phyloP scores from a whole-genome alignment of 352 stramenopile species.

The Phytophthora brassicae region DNA sequence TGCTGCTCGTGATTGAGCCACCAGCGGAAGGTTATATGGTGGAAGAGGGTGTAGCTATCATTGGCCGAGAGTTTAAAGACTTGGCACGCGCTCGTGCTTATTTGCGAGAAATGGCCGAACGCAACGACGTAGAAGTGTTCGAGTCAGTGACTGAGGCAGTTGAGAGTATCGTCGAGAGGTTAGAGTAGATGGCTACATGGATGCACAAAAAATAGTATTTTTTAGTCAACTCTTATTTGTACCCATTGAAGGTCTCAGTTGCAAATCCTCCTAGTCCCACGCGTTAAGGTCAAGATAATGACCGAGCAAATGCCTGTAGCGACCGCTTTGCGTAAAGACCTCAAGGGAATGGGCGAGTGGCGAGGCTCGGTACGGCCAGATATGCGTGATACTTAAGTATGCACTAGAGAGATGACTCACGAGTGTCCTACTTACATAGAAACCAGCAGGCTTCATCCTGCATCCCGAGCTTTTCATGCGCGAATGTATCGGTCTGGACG shows the following conservation, averaged over 20 bases:
- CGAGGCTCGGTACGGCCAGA: slow-evolving; percentile 20
- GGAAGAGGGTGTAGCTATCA: slow-evolving; percentile 48
- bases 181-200: slow-evolving; percentile 36
- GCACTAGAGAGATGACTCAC: too few relatives aligned
- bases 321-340: slow-evolving; percentile 1
- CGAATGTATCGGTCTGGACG: slow-evolving; percentile 20
- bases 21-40: slow-evolving; percentile 62
- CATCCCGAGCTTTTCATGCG: slow-evolving; percentile 27
- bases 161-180: slow-evolving; percentile 59
- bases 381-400: too few relatives aligned
- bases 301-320: too few relatives aligned
- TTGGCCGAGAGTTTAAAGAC: slow-evolving; percentile 80
- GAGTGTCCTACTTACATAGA: too few relatives aligned
- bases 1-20: slow-evolving; percentile 81
- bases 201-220: slow-evolving; percentile 19
- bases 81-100: slow-evolving; percentile 75
- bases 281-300: neutral
- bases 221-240: too few relatives aligned
- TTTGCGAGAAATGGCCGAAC: slow-evolving; percentile 83
- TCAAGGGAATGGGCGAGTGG: slow-evolving; percentile 20
- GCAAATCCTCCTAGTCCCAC: slow-evolving; percentile 7
- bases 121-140: slow-evolving; percentile 79
- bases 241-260: slow-evolving; percentile 21
- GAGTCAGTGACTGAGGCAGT: slow-evolving; percentile 62
- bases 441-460: slow-evolving; percentile 28